A percentile compares a stretch with the other conserved stretches of the same genome.
These are phyloP conservation scores for Penicillium thymicola DNA, from an alignment of 2,329 filamentous ascomycete species.

Conservation along the genomic window DNA sequence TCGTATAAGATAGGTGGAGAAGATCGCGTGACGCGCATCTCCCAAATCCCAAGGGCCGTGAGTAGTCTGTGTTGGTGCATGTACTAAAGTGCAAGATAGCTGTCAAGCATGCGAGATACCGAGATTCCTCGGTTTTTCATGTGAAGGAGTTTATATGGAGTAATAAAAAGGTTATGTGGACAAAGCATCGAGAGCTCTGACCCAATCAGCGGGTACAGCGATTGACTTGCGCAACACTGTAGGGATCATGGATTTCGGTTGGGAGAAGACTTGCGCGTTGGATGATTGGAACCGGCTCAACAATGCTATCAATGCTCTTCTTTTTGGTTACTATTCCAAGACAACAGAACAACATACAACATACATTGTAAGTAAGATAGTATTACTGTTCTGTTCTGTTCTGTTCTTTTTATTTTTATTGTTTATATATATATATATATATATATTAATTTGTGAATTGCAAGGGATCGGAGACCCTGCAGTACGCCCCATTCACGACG, in stretches of 20 bases:
- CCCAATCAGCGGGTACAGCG: constrained; percentile 9
- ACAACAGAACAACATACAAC: not conserved
- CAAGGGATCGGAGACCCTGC: constrained; percentile 24
- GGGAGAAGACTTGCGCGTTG: constrained; percentile 12
- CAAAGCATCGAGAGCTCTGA: not conserved
- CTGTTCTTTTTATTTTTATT: not conserved
- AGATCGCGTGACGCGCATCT: not conserved
- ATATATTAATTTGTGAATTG: constrained; percentile 2
- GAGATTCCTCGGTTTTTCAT: constrained; percentile 16
- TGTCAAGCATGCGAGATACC: constrained; percentile 24
- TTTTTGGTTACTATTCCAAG: not conserved
- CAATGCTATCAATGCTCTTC: not conserved
- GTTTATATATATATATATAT: not conserved
- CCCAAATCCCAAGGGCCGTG: not conserved
- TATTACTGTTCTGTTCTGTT: not conserved
- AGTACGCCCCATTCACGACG: constrained; percentile 9
- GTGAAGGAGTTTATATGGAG: constrained; percentile 10
- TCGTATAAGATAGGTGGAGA: not conserved
- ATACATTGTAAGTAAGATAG: not conserved
- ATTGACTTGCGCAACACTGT: constrained; percentile 6
- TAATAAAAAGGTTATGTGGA: constrained; percentile 5
- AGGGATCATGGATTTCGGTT: constrained; percentile 10
- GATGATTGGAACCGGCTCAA: constrained; percentile 7
- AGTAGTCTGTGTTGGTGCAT: not conserved
- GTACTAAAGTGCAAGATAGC: constrained; percentile 6